Evolutionary conservation across 116 monocot genomes (phyloP).

Genomic region (Dioscorea cayenensis): DNA sequence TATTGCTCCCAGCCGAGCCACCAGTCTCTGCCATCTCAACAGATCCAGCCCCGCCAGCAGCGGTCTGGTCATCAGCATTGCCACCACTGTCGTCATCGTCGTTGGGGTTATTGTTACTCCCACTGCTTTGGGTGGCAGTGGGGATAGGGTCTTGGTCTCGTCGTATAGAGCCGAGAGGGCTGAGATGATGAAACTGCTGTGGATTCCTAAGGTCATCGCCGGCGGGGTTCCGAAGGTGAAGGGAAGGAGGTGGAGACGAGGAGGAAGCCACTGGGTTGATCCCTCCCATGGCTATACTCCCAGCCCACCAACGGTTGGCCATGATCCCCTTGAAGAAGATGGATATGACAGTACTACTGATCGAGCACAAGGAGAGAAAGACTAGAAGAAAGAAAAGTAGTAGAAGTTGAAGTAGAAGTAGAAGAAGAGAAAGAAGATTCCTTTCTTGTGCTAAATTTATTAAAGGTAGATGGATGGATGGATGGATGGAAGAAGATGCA

Average conservation of each 20-base stretch:
- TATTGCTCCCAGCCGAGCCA: background rate
- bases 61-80: slow-evolving; percentile 14
- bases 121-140: slow-evolving; percentile 18
- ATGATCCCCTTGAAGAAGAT: background rate
- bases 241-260: slow-evolving; percentile 12
- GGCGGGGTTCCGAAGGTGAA: slow-evolving; percentile 28
- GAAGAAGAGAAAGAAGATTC: background rate
- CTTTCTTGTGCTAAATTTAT: background rate
- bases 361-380: too few relatives aligned
- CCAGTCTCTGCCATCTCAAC: slow-evolving; percentile 2
- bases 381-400: background rate
- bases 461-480: background rate
- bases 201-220: slow-evolving; percentile 10
- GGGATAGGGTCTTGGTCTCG: slow-evolving; percentile 7
- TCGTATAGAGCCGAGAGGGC: background rate
- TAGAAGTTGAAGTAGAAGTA: too few relatives aligned
- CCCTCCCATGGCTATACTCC: slow-evolving; percentile 41
- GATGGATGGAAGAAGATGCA: background rate
- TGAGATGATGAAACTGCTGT: slow-evolving; percentile 9
- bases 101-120: slow-evolving; percentile 24
- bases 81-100: slow-evolving; percentile 5
- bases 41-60: background rate
- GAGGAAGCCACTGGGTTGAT: slow-evolving; percentile 24
- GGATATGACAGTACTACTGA: too few relatives aligned
- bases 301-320: slow-evolving; percentile 79